Conservation (phyloP, 2,329 filamentous ascomycete genomes). For the Beauveria caledonica region DNA sequence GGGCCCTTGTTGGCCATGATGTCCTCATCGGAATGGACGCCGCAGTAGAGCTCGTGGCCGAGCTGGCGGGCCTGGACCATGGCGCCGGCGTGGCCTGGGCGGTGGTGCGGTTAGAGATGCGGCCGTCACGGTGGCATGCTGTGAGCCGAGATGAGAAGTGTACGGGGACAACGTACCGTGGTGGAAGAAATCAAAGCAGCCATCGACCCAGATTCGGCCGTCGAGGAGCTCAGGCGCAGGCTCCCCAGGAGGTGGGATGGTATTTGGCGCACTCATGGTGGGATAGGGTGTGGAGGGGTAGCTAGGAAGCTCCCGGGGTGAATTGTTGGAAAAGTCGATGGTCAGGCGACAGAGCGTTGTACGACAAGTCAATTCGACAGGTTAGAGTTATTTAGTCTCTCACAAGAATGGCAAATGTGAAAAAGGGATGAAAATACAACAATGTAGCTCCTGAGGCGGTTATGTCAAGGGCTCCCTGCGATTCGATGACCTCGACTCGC, state of each 20-base stretch:
- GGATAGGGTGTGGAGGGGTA: slow-evolving; percentile 1
- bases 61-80: slow-evolving; percentile 93
- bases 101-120: neutral
- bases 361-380: neutral
- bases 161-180: slow-evolving; percentile 53
- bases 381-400: too few relatives aligned
- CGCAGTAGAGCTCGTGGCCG: slow-evolving; percentile 80
- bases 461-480: neutral
- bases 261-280: slow-evolving; percentile 10
- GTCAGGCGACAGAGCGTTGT: neutral
- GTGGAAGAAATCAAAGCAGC: slow-evolving; percentile 98
- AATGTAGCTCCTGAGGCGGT: neutral
- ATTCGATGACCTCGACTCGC: neutral
- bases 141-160: neutral
- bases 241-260: slow-evolving; percentile 26
- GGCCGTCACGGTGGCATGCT: neutral
- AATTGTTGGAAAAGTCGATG: neutral
- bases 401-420: neutral
- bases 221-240: slow-evolving; percentile 48
- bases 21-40: slow-evolving; percentile 90
- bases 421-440: neutral
- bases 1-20: slow-evolving; percentile 97
- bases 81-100: slow-evolving; percentile 80
- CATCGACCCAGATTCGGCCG: slow-evolving; percentile 92
- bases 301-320: neutral